A percentile compares a stretch with the other conserved stretches of the same genome.
These are phyloP conservation scores for Bondarzewia mesenterica DNA, from an alignment of 1,284 basidiomycete species.

Conservation along the genomic window DNA sequence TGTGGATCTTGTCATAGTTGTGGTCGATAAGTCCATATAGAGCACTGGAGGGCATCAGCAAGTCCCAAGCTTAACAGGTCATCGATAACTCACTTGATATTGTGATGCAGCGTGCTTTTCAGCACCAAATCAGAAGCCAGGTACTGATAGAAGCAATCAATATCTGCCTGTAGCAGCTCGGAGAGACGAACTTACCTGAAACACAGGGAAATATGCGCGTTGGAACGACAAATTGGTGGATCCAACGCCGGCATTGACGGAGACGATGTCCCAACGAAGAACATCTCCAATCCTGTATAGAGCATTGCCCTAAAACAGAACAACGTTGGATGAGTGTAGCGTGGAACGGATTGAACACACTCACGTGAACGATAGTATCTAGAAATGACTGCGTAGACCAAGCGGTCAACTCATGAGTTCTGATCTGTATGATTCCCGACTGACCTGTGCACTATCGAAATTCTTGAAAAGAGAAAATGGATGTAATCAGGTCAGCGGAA, in stretches of 20 bases:
- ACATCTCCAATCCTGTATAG: conserved; percentile 33
- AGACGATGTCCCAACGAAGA: conserved; percentile 5
- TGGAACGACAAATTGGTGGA: conserved; percentile 49
- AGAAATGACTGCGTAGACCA: conserved; percentile 23
- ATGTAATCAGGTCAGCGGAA: not conserved
- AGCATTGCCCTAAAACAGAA: conserved; percentile 41
- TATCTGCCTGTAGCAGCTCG: not conserved
- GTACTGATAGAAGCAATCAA: conserved; percentile 37
- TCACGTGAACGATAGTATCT: conserved; percentile 32
- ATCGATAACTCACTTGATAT: conserved; percentile 34
- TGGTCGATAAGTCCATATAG: conserved; percentile 46
- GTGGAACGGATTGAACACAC: not conserved
- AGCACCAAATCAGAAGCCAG: conserved; percentile 55
- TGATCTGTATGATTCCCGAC: conserved; percentile 3
- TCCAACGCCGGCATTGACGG: not conserved
- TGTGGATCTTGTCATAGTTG: conserved; percentile 38
- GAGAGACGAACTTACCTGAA: conserved; percentile 35
- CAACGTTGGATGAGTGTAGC: too few relatives aligned
- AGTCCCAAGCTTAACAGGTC: not conserved
- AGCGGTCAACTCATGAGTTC: not conserved
- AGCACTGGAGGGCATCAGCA: conserved; percentile 25
- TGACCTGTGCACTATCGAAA: conserved; percentile 45
- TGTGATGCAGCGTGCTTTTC: conserved; percentile 42
- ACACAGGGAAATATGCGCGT: conserved; percentile 44
- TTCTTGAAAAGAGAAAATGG: too few relatives aligned